Evolutionary conservation across 2,329 filamentous ascomycete species (phyloP), one percentile per base, ranked within the genome.

Genomic region (Dissoconium aciculare): DNA sequence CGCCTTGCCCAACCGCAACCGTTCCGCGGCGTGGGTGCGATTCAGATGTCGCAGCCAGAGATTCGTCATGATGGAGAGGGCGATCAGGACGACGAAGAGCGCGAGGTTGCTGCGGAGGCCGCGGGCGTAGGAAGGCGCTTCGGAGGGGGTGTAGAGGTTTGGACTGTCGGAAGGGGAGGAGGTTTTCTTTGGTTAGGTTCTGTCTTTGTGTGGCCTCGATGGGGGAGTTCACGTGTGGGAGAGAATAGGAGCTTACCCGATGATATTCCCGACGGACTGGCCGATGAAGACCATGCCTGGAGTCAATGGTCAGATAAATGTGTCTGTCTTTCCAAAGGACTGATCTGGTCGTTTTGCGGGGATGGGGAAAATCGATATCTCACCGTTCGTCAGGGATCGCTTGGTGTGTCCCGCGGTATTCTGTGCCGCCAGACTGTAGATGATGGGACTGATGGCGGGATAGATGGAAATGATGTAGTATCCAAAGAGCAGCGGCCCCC

Each of bases 361-460:
- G n/a, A n/a, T n/a, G n/a, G n/a, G n/a, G n/a, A n/a, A n/a, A n/a
- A n/a, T n/a, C n/a, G n/a, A n/a, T n/a, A n/a, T n/a, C n/a, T n/a
- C n/a, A n/a, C n/a, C n/a, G n/a, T n/a, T 77, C 0, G 68, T 74
- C 6, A 68, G 66, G 45, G 78, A 78, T 39, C 71, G 69, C 53
- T 80, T 80, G 0, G 74, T 79, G 45, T 79, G 73, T 1, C 75
- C 74, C 0, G 68, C 74, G 0, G 74, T 74, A 39, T 76, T 75
- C 37, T 71, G 67, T 2, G 66, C 60, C 2, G 66, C 68, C 69
- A 69, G 74, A 0, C 67, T 66, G 39, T 70, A 74, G 24, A 74
- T 67, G 16, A 74, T 52, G 0, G 69, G 72, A 3, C 72, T 63
- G 36, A 70, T 70, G 4, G 63, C 71, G 0, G 69, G 68, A 30